phyloP scores from a whole-genome alignment of 73 alveolate species.

The Tetrahymena thermophila region DNA sequence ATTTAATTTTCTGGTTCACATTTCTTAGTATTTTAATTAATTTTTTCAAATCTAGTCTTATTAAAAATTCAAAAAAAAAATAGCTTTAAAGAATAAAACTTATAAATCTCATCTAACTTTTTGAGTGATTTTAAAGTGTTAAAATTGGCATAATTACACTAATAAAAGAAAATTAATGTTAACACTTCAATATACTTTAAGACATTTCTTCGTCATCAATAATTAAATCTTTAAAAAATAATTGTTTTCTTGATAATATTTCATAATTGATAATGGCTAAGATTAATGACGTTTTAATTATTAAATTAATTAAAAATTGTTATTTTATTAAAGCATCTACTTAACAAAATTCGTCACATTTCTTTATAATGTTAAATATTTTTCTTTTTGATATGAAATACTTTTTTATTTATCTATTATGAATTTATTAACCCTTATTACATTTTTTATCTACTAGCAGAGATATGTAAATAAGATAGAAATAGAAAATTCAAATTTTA shows the following conservation, averaged over 20 bases:
- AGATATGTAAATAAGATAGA: too few species aligned
- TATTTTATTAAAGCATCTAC: neutral
- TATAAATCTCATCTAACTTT: too few species aligned
- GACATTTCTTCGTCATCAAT: neutral
- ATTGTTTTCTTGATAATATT: neutral
- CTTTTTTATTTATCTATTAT: too few species aligned
- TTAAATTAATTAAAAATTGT: too few species aligned
- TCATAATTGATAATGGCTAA: neutral
- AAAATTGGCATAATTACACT: neutral
- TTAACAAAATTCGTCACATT: neutral
- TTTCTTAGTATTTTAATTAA: neutral
- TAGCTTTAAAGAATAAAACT: neutral
- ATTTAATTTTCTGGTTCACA: neutral
- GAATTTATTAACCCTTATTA: too few species aligned
- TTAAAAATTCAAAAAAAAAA: too few species aligned
- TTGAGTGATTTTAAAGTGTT: neutral
- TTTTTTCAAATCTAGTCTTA: neutral
- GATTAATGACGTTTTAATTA: neutral
- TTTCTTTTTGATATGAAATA: too few species aligned
- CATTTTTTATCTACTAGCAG: too few species aligned
- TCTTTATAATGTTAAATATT: too few species aligned
- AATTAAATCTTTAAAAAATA: too few species aligned
- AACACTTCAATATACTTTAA: neutral
- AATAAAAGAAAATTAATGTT: neutral
- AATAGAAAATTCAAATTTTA: too few species aligned